Evolutionary conservation across 805 yeast genomes (phyloP).

Genomic region (Myxozyma sirexii): DNA sequence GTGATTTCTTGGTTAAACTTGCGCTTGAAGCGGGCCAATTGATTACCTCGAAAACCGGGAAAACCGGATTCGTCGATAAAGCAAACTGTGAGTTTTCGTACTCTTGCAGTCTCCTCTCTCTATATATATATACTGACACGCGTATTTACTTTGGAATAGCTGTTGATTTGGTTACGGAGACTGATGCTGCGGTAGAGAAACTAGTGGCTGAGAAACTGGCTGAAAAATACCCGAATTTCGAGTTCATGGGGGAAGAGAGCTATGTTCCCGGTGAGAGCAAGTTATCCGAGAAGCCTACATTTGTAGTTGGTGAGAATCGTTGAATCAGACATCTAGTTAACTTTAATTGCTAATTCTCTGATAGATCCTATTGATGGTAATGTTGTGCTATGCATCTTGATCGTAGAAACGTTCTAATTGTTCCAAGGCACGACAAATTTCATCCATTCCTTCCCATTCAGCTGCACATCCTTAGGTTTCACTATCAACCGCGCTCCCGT

Average conservation of each 20-base stretch:
- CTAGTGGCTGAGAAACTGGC: conserved; percentile 44
- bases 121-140: too few relatives aligned
- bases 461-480: conserved; percentile 64
- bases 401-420: too few relatives aligned
- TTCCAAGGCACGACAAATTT: conserved; percentile 65
- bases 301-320: conserved; percentile 61
- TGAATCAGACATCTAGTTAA: background rate
- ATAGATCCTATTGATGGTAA: conserved; percentile 37
- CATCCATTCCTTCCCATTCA: conserved; percentile 62
- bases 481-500: conserved; percentile 52
- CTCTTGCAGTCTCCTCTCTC: background rate
- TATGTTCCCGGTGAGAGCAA: conserved; percentile 53
- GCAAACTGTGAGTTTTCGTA: conserved; percentile 45
- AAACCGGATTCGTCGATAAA: conserved; percentile 54
- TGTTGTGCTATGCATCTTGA: background rate
- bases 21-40: conserved; percentile 55
- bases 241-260: conserved; percentile 65
- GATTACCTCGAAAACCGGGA: conserved; percentile 53
- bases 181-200: conserved; percentile 59
- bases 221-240: conserved; percentile 51
- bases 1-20: conserved; percentile 45
- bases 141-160: too few relatives aligned
- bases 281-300: conserved; percentile 58
- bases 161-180: conserved; percentile 64
- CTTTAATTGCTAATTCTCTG: background rate